phyloP scores from a whole-genome alignment of 306 rosid genomes.

The Citrullus colocynthis region DNA sequence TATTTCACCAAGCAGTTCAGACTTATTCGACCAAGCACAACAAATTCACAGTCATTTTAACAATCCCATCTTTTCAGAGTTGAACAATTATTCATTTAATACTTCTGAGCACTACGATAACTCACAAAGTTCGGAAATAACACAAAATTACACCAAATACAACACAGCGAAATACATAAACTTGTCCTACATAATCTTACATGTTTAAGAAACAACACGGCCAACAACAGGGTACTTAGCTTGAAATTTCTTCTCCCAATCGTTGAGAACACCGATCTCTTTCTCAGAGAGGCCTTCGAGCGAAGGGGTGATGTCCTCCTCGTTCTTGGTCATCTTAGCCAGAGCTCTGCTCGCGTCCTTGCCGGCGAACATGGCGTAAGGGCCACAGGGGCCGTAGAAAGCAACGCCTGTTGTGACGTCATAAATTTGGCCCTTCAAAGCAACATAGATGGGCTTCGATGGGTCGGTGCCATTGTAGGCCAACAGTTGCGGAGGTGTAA shows the following conservation, averaged over 20 bases:
- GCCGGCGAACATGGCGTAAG: conserved; percentile 92
- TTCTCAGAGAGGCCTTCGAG: conserved; percentile 84
- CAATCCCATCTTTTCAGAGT: background rate
- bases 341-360: conserved; percentile 94
- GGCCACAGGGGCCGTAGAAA: conserved; percentile 87
- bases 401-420: conserved; percentile 73
- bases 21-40: background rate
- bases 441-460: conserved; percentile 74
- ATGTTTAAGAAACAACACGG: conserved; percentile 32
- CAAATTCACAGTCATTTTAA: background rate
- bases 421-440: conserved; percentile 66
- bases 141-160: conserved; percentile 1
- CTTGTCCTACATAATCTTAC: background rate
- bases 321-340: conserved; percentile 90
- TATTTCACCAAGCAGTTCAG: background rate
- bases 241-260: conserved; percentile 89
- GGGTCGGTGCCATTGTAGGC: conserved; percentile 65
- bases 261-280: conserved; percentile 87
- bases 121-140: background rate
- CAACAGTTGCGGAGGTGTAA: conserved; percentile 40
- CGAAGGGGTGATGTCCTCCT: conserved; percentile 47
- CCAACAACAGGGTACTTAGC: conserved; percentile 88
- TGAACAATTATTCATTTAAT: background rate
- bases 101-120: background rate
- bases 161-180: background rate